Conservation (phyloP, 441 rosid genomes). For the Jatropha podagrica region DNA sequence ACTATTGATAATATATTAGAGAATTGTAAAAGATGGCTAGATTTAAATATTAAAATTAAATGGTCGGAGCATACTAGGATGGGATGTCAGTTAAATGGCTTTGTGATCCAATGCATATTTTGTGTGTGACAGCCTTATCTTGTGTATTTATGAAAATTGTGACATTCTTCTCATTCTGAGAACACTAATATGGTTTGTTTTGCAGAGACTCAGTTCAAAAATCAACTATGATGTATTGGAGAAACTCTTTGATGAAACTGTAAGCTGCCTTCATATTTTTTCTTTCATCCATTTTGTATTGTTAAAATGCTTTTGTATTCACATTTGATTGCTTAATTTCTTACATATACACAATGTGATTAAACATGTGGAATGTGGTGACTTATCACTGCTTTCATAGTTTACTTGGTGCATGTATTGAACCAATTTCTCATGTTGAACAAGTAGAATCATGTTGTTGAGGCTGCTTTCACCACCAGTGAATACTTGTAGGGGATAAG, state of each 20-base stretch:
- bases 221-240: constrained; percentile 67
- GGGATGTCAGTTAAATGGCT: background rate
- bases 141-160: background rate
- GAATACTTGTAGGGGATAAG: no score
- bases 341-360: no score
- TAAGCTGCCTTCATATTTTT: constrained; percentile 30
- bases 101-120: background rate
- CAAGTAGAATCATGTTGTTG: background rate
- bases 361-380: background rate
- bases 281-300: background rate
- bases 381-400: background rate
- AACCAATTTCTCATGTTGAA: background rate
- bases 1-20: background rate
- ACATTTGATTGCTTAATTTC: background rate
- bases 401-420: background rate
- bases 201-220: constrained; percentile 63
- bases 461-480: background rate
- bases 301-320: background rate
- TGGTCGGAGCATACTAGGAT: background rate
- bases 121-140: background rate
- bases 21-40: background rate
- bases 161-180: constrained; percentile 6
- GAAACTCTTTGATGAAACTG: constrained; percentile 60
- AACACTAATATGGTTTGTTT: constrained; percentile 10
- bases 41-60: background rate